Percentiles rank a stretch among this genome's conserved stretches.
phyloP scores from a whole-genome alignment of 2,329 filamentous ascomycete species.

The Hypoxylon rubiginosum region DNA sequence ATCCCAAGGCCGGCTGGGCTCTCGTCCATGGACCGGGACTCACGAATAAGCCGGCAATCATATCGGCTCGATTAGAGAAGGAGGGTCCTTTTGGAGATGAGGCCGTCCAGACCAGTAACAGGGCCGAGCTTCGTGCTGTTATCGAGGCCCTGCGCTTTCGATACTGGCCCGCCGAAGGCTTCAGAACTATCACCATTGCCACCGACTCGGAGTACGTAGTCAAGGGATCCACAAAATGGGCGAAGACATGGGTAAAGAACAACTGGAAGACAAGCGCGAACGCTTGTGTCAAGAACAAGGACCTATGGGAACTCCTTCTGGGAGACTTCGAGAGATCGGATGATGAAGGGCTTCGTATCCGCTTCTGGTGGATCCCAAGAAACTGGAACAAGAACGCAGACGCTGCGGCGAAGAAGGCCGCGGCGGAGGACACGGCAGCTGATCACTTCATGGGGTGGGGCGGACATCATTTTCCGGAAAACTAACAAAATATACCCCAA shows the following conservation, averaged over 20 bases:
- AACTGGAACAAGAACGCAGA: conserved; percentile 60
- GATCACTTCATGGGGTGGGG: too few species aligned
- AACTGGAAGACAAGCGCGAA: conserved; percentile 58
- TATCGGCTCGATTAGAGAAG: conserved; percentile 57
- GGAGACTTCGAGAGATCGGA: conserved; percentile 54
- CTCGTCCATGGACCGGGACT: conserved; percentile 50
- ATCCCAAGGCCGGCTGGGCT: conserved; percentile 58
- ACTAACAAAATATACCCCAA: too few species aligned
- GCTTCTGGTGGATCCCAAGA: conserved; percentile 63
- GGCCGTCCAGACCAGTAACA: conserved; percentile 61
- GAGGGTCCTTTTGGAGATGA: conserved; percentile 57
- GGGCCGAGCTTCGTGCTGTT: conserved; percentile 68
- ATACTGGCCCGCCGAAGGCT: conserved; percentile 59
- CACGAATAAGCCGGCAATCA: conserved; percentile 29
- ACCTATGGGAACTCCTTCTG: conserved; percentile 66
- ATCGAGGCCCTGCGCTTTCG: conserved; percentile 63
- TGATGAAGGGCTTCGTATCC: conserved; percentile 52
- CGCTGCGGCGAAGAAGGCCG: conserved; percentile 46
- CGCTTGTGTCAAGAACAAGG: conserved; percentile 61
- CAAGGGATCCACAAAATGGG: conserved; percentile 60
- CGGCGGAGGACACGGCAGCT: conserved; percentile 12
- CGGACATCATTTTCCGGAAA: too few species aligned
- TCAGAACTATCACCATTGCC: conserved; percentile 62
- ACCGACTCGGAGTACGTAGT: conserved; percentile 67
- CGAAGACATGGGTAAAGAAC: conserved; percentile 58